phyloP scores from a whole-genome alignment of 2,329 filamentous ascomycete genomes.

The Eurotiales sp. region DNA sequence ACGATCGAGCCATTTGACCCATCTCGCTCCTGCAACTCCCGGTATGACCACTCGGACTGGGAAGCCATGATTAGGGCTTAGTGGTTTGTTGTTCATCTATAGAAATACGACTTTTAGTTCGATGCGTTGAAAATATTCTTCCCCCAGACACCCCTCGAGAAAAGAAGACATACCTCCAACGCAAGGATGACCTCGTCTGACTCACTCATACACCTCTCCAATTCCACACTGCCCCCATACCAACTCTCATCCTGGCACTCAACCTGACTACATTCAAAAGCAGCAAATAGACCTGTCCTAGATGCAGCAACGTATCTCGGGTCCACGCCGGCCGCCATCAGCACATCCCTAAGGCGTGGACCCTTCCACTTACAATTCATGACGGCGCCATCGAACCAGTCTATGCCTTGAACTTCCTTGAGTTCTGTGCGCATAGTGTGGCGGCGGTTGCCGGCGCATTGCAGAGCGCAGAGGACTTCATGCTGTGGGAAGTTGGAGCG shows the following conservation, averaged over 20 bases:
- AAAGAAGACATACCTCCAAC: slow-evolving; percentile 36
- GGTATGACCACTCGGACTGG: slow-evolving; percentile 52
- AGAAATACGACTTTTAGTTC: no score
- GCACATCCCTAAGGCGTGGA: slow-evolving; percentile 51
- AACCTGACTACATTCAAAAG: slow-evolving; percentile 53
- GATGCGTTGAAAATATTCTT: no score
- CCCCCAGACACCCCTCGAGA: no score
- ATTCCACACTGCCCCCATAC: slow-evolving; percentile 56
- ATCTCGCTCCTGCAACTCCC: slow-evolving; percentile 51
- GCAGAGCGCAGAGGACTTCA: slow-evolving; percentile 53
- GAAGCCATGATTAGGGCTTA: slow-evolving; percentile 49
- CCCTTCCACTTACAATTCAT: slow-evolving; percentile 60
- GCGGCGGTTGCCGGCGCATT: slow-evolving; percentile 59
- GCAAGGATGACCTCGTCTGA: slow-evolving; percentile 48
- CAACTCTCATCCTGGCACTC: slow-evolving; percentile 55
- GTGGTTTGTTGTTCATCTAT: slow-evolving; percentile 49
- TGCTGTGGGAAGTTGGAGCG: slow-evolving; percentile 49
- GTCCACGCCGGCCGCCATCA: slow-evolving; percentile 45
- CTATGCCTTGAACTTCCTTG: slow-evolving; percentile 57
- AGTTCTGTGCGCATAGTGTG: slow-evolving; percentile 59
- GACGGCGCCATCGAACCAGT: slow-evolving; percentile 58
- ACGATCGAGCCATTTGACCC: slow-evolving; percentile 55
- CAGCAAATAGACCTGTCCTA: slow-evolving; percentile 41
- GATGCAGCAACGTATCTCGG: slow-evolving; percentile 20
- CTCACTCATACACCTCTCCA: slow-evolving; percentile 42